These are phyloP conservation scores for Termitomyces sp. DNA, from an alignment of 1,284 basidiomycete species.

Conservation along the genomic window DNA sequence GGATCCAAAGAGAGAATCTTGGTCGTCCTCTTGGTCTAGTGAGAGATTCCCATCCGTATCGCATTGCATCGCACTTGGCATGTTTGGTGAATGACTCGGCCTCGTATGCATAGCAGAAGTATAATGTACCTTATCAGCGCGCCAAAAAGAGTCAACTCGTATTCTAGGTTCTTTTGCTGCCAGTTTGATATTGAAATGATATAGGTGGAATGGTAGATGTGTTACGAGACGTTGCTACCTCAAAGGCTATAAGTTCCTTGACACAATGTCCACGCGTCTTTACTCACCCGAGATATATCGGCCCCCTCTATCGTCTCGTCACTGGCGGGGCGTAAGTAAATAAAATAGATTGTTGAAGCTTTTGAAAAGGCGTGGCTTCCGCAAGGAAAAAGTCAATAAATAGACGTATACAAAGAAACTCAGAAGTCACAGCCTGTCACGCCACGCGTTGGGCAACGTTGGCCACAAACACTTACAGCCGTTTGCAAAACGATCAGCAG, in stretches of 20 bases:
- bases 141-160: not conserved
- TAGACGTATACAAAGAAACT: not conserved
- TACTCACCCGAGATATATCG: not conserved
- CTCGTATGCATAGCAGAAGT: not conserved
- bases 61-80: conserved; percentile 17
- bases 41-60: conserved; percentile 7
- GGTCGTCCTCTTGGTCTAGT: conserved; percentile 38
- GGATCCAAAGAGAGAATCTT: conserved; percentile 76
- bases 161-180: not conserved
- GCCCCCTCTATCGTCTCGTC: not conserved
- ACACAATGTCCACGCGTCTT: not conserved
- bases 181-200: conserved; percentile 6
- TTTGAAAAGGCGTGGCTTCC: not conserved
- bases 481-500: no score
- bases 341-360: not conserved
- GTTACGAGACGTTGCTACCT: not conserved
- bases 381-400: not conserved
- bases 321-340: not conserved
- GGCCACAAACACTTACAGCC: no score
- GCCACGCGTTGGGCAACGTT: not conserved
- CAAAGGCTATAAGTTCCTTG: not conserved
- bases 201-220: not conserved
- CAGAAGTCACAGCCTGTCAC: not conserved
- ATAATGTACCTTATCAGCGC: conserved; percentile 17
- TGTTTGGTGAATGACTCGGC: conserved; percentile 3